These are phyloP conservation scores for Aspergillus biplanus DNA, from an alignment of 495 filamentous ascomycete species.

Conservation along the genomic window DNA sequence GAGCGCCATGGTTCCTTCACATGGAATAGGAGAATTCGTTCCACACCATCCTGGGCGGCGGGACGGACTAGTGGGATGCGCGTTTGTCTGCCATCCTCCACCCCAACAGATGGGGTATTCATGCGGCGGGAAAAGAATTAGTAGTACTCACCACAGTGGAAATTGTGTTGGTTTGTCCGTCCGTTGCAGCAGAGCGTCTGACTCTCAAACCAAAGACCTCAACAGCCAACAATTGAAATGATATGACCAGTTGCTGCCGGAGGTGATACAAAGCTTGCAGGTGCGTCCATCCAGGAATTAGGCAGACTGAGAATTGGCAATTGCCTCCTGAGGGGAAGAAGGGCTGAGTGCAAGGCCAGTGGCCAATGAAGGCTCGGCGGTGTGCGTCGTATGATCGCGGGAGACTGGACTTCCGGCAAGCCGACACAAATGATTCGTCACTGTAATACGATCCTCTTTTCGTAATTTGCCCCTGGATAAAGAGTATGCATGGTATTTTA, in stretches of 20 bases:
- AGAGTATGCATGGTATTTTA: no score
- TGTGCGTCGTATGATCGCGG: conserved; percentile 50
- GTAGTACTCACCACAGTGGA: no score
- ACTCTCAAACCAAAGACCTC: neutral
- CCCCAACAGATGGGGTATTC: neutral
- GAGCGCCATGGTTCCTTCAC: conserved; percentile 14
- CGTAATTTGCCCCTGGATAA: neutral
- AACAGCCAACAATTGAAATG: neutral
- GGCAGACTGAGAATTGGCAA: neutral
- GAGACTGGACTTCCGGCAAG: conserved; percentile 40
- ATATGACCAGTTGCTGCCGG: neutral
- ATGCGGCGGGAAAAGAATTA: no score
- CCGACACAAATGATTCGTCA: conserved; percentile 20
- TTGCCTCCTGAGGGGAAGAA: neutral
- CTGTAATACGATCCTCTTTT: neutral
- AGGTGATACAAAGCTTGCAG: neutral
- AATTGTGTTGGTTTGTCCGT: no score
- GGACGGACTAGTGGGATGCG: conserved; percentile 10
- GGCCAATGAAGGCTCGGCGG: conserved; percentile 22
- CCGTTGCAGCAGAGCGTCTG: no score
- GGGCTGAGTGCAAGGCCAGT: conserved; percentile 11
- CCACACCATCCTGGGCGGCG: conserved; percentile 7
- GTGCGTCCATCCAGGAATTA: neutral
- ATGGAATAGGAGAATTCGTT: conserved; percentile 17
- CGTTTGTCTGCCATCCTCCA: neutral